Conservation (phyloP, 192 early-diverging fungal genomes). For the Backusella tarrabulga region DNA sequence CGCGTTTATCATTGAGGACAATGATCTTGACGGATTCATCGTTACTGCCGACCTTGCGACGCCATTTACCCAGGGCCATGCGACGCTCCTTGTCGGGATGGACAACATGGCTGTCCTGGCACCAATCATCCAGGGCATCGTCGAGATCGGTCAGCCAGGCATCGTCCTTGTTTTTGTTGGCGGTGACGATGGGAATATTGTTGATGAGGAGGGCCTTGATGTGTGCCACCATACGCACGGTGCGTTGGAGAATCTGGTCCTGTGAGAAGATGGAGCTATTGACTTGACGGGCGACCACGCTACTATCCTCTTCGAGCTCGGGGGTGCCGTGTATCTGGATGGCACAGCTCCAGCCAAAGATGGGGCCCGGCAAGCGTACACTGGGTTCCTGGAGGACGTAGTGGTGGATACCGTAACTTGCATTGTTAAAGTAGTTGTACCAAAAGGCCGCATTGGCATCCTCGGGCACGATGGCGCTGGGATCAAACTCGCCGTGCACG, state of each 20-base stretch:
- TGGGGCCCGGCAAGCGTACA: slow-evolving; percentile 12
- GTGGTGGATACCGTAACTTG: slow-evolving; percentile 36
- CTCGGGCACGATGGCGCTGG: slow-evolving; percentile 13
- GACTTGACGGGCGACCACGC: slow-evolving; percentile 22
- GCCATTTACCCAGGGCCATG: slow-evolving; percentile 34
- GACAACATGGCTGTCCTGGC: slow-evolving; percentile 22
- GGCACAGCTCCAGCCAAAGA: slow-evolving; percentile 28
- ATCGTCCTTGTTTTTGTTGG: slow-evolving; percentile 25
- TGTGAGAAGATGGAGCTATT: slow-evolving; percentile 30
- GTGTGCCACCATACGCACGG: slow-evolving; percentile 25
- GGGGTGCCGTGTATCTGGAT: background rate
- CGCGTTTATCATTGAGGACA: slow-evolving; percentile 39
- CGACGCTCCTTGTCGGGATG: slow-evolving; percentile 11
- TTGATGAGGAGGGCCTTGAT: slow-evolving; percentile 17
- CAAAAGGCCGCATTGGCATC: slow-evolving; percentile 25
- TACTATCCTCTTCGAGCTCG: background rate
- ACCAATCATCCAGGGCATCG: slow-evolving; percentile 37
- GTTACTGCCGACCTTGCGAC: slow-evolving; percentile 33
- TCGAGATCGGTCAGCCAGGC: slow-evolving; percentile 36
- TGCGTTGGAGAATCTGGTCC: slow-evolving; percentile 24
- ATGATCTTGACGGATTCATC: slow-evolving; percentile 38
- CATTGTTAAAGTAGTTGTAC: slow-evolving; percentile 31
- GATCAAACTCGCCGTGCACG: slow-evolving; percentile 15
- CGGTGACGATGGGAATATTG: background rate
- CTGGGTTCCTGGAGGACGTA: slow-evolving; percentile 22